These are phyloP conservation scores for Aspergillus ibericus DNA, from an alignment of 2,329 filamentous ascomycete genomes.

Conservation along the genomic window DNA sequence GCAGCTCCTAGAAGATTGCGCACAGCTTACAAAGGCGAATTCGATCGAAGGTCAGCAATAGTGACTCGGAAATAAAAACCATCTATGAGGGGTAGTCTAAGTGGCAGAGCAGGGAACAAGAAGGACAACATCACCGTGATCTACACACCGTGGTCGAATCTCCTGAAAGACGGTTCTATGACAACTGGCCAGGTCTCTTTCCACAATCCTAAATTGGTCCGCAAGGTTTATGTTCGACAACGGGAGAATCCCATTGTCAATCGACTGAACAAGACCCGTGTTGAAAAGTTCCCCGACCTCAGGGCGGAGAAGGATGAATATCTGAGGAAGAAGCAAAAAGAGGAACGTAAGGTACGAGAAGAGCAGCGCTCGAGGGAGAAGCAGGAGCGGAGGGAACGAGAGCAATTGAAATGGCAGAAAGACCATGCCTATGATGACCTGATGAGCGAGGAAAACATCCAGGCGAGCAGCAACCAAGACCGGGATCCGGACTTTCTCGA, in stretches of 20 bases:
- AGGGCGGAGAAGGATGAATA: constrained; percentile 77
- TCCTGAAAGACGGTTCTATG: constrained; percentile 95
- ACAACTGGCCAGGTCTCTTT: constrained; percentile 92
- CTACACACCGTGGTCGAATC: constrained; percentile 96
- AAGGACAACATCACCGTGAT: constrained; percentile 97
- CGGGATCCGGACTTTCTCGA: constrained; percentile 72
- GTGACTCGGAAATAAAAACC: not conserved
- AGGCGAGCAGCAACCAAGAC: constrained; percentile 79
- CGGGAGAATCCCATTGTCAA: constrained; percentile 92
- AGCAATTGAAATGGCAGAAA: constrained; percentile 89
- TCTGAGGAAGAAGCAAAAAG: constrained; percentile 68
- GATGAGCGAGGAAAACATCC: constrained; percentile 79
- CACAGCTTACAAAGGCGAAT: constrained; percentile 98
- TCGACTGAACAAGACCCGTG: constrained; percentile 94
- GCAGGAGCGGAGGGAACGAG: constrained; percentile 66
- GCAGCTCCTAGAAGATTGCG: constrained; percentile 78
- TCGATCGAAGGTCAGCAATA: constrained; percentile 77
- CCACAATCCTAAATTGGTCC: constrained; percentile 81
- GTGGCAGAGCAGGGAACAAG: constrained; percentile 72
- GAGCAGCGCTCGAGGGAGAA: constrained; percentile 43
- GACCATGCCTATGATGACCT: constrained; percentile 97
- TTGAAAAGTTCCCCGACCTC: constrained; percentile 84
- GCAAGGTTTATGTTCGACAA: constrained; percentile 73
- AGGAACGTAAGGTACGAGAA: constrained; percentile 54
- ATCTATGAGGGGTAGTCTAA: constrained; percentile 16